These are phyloP conservation scores for Pseudogymnoascus sp. DNA, from an alignment of 2,329 filamentous ascomycete species.

Conservation along the genomic window DNA sequence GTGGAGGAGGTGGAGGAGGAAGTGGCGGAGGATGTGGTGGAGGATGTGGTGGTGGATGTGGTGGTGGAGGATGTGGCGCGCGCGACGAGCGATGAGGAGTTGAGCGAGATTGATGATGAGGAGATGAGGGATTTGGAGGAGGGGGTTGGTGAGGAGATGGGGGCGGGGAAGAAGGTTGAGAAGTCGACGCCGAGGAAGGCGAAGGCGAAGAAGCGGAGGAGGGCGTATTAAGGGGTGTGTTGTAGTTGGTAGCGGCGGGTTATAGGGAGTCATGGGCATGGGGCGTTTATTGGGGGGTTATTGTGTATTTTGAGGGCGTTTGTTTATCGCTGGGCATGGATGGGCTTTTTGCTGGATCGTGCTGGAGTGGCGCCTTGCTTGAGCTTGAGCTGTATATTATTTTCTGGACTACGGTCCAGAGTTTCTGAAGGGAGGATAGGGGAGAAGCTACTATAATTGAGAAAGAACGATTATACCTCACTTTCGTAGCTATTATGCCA, in stretches of 20 bases:
- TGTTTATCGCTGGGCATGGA: neutral
- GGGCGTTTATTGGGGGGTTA: neutral
- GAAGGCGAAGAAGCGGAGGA: conserved; percentile 13
- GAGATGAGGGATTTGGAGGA: conserved; percentile 62
- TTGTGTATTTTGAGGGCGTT: neutral
- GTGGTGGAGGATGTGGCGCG: conserved; percentile 63
- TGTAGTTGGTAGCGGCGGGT: neutral
- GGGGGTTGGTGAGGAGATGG: conserved; percentile 20
- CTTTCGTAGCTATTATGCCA: neutral
- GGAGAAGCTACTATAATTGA: neutral
- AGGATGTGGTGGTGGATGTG: conserved; percentile 33
- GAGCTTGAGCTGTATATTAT: neutral
- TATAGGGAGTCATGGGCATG: neutral
- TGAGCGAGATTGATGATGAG: conserved; percentile 88
- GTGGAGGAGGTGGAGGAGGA: conserved; percentile 32
- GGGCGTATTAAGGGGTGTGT: conserved; percentile 10
- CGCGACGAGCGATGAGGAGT: conserved; percentile 65
- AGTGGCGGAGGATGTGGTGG: conserved; percentile 58
- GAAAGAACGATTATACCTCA: neutral
- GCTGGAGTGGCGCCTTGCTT: neutral
- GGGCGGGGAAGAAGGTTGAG: neutral
- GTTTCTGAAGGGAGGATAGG: neutral
- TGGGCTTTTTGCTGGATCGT: neutral
- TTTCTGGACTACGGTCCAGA: neutral
- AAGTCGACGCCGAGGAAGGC: conserved; percentile 11